These are phyloP conservation scores for Artemisia tridentata DNA, from an alignment of 129 eudicot genomes.

Conservation along the genomic window DNA sequence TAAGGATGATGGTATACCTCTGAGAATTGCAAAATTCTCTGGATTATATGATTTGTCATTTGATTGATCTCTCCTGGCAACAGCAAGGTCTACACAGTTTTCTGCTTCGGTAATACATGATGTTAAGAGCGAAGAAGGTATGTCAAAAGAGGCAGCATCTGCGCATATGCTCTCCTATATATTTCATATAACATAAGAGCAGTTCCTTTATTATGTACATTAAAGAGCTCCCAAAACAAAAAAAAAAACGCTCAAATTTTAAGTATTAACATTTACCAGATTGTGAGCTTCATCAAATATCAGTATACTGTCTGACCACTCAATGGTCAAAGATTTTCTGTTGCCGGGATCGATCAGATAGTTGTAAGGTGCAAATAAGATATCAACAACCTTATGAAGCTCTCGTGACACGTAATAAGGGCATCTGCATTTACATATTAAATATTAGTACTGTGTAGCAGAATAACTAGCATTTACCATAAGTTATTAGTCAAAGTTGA, in stretches of 20 bases:
- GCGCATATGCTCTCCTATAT: conserved; percentile 89
- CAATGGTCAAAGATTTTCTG: conserved; percentile 63
- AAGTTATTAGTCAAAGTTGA: conserved; percentile 18
- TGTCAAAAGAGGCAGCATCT: conserved; percentile 98
- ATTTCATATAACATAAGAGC: conserved; percentile 3
- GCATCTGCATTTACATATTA: conserved; percentile 52
- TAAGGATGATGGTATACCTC: conserved; percentile 45
- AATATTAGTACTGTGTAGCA: conserved; percentile 12
- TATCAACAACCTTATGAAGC: conserved; percentile 82
- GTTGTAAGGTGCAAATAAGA: conserved; percentile 97
- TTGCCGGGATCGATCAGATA: conserved; percentile 87
- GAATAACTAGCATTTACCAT: conserved; percentile 6
- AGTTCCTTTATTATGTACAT: conserved; percentile 2
- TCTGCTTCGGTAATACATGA: conserved; percentile 94
- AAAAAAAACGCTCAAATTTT: not conserved
- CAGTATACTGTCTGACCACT: conserved; percentile 68
- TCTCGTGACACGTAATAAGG: conserved; percentile 93
- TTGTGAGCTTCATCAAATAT: conserved; percentile 99
- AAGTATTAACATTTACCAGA: conserved; percentile 47
- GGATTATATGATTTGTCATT: conserved; percentile 81
- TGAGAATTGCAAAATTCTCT: conserved; percentile 88
- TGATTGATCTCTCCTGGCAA: conserved; percentile 64
- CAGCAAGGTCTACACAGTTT: conserved; percentile 75
- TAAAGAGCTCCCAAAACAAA: conserved; percentile 14
- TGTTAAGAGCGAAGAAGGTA: conserved; percentile 67